Evolutionary conservation across 495 filamentous ascomycete genomes (phyloP).

Genomic region (Chaetomium fimeti): DNA sequence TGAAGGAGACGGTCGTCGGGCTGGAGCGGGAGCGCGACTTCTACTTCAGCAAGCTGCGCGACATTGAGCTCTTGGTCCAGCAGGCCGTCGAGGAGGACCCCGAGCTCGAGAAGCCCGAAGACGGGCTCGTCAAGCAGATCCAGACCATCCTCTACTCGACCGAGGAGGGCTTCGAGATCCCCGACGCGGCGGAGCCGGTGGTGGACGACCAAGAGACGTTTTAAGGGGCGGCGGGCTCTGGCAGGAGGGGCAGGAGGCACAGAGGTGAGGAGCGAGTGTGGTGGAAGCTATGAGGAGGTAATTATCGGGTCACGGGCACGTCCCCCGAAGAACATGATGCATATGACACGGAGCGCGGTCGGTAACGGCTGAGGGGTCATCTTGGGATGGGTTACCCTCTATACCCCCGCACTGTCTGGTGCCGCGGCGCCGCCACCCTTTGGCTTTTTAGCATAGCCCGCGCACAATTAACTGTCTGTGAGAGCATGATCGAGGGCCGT

Average conservation of each 20-base stretch:
- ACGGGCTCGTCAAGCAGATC: slow-evolving; percentile 87
- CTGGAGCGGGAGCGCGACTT: slow-evolving; percentile 95
- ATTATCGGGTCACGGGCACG: slow-evolving; percentile 3
- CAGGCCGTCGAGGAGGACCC: slow-evolving; percentile 86
- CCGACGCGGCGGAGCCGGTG: slow-evolving; percentile 56
- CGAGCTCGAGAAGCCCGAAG: slow-evolving; percentile 87
- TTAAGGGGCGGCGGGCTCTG: slow-evolving; percentile 38
- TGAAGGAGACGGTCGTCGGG: slow-evolving; percentile 84
- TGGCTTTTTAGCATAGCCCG: slow-evolving; percentile 31
- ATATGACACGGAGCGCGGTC: slow-evolving; percentile 26
- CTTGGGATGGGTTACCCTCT: slow-evolving; percentile 29
- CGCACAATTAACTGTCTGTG: slow-evolving; percentile 23
- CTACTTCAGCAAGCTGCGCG: slow-evolving; percentile 96
- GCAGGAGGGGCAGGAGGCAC: background rate
- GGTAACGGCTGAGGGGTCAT: slow-evolving; percentile 19
- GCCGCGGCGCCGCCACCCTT: slow-evolving; percentile 23
- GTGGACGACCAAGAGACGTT: slow-evolving; percentile 76
- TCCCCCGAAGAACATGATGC: slow-evolving; percentile 17
- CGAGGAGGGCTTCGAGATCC: slow-evolving; percentile 87
- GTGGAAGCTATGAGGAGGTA: slow-evolving; percentile 17
- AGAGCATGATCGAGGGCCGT: slow-evolving; percentile 14
- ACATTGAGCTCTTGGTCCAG: slow-evolving; percentile 93
- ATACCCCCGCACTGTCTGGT: slow-evolving; percentile 31
- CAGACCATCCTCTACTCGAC: slow-evolving; percentile 96
- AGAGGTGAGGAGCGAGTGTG: background rate